Evolutionary conservation across 2,329 filamentous ascomycete species (phyloP).

Genomic region (Didymosphaeria variabile): DNA sequence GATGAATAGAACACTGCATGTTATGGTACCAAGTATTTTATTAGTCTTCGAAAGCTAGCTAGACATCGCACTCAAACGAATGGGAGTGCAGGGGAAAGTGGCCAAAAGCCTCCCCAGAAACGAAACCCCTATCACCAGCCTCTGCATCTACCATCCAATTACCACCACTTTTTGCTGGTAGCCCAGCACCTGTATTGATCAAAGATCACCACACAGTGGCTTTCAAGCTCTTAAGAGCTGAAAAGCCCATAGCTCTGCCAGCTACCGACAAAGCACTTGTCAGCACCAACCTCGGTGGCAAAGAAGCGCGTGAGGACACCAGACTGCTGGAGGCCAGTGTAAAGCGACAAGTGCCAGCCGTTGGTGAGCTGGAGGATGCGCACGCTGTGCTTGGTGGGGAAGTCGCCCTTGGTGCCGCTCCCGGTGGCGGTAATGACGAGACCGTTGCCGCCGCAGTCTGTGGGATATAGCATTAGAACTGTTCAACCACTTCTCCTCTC

Average conservation of each 20-base stretch:
- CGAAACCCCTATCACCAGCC: not conserved
- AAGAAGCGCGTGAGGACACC: conserved; percentile 11
- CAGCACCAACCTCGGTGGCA: conserved; percentile 4
- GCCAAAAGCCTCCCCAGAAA: not conserved
- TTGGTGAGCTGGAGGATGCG: conserved; percentile 13
- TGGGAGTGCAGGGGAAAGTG: conserved; percentile 1
- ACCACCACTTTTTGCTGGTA: too few species aligned
- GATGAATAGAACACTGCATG: too few species aligned
- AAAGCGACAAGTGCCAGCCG: conserved; percentile 12
- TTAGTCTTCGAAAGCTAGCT: not conserved
- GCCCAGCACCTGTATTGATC: not conserved
- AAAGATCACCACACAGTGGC: not conserved
- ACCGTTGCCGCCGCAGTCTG: conserved; percentile 4
- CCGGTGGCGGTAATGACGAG: not conserved
- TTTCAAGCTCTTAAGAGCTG: conserved; percentile 4
- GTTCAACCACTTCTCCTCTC: too few species aligned
- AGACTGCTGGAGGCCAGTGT: conserved; percentile 10
- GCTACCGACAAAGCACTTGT: conserved; percentile 11
- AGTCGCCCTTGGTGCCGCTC: conserved; percentile 4
- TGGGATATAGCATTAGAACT: not conserved
- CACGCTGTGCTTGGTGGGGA: conserved; percentile 5
- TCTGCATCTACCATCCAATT: not conserved
- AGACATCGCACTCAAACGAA: conserved; percentile 8
- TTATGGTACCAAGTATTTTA: conserved; percentile 2
- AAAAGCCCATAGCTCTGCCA: conserved; percentile 10